Evolutionary conservation across 257 asterid species (phyloP).

Genomic region (Leptodermis oblonga): DNA sequence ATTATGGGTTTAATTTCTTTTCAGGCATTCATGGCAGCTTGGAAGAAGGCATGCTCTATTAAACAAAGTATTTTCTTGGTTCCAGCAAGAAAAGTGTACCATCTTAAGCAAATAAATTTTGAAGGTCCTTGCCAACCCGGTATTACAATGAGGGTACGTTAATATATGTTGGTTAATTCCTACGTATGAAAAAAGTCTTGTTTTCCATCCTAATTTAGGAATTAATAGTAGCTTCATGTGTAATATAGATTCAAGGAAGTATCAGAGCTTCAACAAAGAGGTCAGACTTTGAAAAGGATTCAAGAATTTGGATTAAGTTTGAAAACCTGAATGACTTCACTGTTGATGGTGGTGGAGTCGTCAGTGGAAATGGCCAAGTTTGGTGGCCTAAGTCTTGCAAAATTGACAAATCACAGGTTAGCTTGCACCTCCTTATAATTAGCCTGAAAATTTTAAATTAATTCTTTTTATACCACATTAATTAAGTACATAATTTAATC

Average conservation of each 20-base stretch:
- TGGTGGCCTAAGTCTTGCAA: conserved; percentile 94
- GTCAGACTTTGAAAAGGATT: conserved; percentile 38
- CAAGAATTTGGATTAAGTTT: conserved; percentile 68
- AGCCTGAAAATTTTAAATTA: too few relatives aligned
- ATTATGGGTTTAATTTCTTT: too few relatives aligned
- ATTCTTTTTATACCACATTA: too few relatives aligned
- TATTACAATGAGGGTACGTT: conserved; percentile 55
- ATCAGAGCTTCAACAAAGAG: conserved; percentile 52
- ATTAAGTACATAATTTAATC: too few relatives aligned
- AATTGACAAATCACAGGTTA: conserved; percentile 54
- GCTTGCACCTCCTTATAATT: too few relatives aligned
- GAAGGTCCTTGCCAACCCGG: conserved; percentile 62
- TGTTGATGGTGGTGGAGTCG: conserved; percentile 68
- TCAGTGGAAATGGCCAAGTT: conserved; percentile 72
- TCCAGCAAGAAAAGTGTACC: conserved; percentile 51
- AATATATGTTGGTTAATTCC: neutral
- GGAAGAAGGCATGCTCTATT: conserved; percentile 64
- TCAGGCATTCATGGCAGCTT: conserved; percentile 74
- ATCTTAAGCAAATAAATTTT: conserved; percentile 55
- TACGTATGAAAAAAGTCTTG: too few relatives aligned
- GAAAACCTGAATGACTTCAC: conserved; percentile 44
- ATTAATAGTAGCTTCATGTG: too few relatives aligned
- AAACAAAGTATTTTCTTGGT: conserved; percentile 39
- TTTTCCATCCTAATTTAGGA: too few relatives aligned
- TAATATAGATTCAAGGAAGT: conserved; percentile 63